A percentile compares a stretch with the other conserved stretches of the same genome.
Conservation (phyloP, 306 rosid genomes). For the Cucumis cinereus region DNA sequence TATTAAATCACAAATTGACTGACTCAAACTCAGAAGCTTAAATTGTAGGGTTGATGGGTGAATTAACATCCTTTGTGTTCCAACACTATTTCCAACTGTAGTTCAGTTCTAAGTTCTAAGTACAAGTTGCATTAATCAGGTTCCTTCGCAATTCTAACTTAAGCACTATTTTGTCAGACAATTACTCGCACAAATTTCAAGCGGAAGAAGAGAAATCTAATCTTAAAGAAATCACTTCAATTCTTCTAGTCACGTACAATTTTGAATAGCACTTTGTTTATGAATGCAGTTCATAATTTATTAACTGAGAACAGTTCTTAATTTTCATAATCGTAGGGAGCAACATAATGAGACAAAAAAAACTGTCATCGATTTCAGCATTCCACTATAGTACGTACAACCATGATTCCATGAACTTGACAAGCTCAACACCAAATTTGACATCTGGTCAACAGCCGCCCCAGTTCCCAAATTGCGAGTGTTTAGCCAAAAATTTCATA, state of each 20-base stretch:
- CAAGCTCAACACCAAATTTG: background rate
- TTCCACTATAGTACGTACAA: background rate
- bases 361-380: background rate
- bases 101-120: background rate
- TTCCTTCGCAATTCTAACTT: background rate
- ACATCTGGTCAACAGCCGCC: background rate
- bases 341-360: background rate
- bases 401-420: background rate
- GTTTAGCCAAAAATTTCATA: background rate
- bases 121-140: background rate
- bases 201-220: background rate
- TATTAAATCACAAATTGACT: too few species aligned
- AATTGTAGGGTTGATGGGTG: too few species aligned
- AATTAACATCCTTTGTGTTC: background rate
- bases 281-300: background rate
- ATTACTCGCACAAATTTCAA: background rate
- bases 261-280: background rate
- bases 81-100: background rate
- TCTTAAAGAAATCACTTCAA: background rate
- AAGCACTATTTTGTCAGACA: background rate
- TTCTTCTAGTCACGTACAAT: background rate
- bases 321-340: background rate
- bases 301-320: background rate
- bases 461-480: background rate
- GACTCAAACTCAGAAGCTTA: too few species aligned